A percentile compares a stretch with the other conserved stretches of the same genome.
Conservation (phyloP, 768 basidiomycete species). For the Leccinum pellstonianum region DNA sequence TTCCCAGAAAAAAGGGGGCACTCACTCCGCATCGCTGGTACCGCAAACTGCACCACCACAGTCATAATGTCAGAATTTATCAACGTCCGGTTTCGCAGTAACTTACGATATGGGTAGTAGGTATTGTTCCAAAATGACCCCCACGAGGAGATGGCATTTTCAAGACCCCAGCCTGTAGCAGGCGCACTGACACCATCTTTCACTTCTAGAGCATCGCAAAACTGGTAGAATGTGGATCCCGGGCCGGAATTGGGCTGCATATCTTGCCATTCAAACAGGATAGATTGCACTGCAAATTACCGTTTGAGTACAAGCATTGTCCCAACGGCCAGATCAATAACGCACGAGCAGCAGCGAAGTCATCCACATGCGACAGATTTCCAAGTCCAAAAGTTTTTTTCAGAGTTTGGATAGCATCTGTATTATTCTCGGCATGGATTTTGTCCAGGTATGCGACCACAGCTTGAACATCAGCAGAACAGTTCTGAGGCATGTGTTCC, state of each 20-base stretch:
- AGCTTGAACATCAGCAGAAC: constrained; percentile 67
- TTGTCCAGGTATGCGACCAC: constrained; percentile 62
- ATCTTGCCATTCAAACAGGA: constrained; percentile 65
- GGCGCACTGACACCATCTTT: constrained; percentile 42
- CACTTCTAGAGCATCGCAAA: constrained; percentile 41
- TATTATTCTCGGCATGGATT: constrained; percentile 47
- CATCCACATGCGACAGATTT: constrained; percentile 58
- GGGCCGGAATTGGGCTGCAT: constrained; percentile 52
- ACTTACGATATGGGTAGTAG: constrained; percentile 48
- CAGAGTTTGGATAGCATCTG: constrained; percentile 48
- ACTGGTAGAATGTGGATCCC: constrained; percentile 37
- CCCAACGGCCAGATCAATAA: not conserved
- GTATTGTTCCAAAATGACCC: constrained; percentile 52
- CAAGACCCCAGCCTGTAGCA: constrained; percentile 56
- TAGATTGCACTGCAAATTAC: constrained; percentile 44
- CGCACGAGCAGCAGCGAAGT: constrained; percentile 59
- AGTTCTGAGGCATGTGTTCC: constrained; percentile 66
- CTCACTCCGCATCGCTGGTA: constrained; percentile 46
- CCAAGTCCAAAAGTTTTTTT: constrained; percentile 57
- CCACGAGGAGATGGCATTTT: constrained; percentile 61
- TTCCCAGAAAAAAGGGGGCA: not conserved
- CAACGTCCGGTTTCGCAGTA: not conserved
- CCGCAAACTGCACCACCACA: constrained; percentile 49
- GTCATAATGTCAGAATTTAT: not conserved
- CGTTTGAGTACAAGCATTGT: constrained; percentile 13